Percentiles rank a stretch among this genome's conserved stretches.
Conservation (phyloP, 768 basidiomycete species). For the Pleurotus ostreatus region DNA sequence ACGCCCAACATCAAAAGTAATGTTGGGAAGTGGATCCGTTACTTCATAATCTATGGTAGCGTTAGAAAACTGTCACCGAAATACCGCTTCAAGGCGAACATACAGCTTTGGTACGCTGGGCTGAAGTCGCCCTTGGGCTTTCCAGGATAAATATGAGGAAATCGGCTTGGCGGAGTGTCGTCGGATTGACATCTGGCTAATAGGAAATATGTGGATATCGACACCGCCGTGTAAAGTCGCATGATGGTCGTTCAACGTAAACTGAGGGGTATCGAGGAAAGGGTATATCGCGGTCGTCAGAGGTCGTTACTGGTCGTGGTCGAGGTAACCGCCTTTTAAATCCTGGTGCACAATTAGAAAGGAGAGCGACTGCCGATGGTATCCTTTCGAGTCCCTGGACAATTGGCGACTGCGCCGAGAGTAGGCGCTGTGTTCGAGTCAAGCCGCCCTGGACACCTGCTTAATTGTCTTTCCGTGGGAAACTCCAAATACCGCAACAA, state of each 20-base stretch:
- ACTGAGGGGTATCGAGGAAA: constrained; percentile 4
- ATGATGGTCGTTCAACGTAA: constrained; percentile 18
- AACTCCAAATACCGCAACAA: not conserved
- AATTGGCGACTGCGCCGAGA: not conserved
- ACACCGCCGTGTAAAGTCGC: constrained; percentile 21
- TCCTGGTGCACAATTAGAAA: not conserved
- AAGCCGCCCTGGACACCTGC: not conserved
- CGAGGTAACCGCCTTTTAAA: not conserved
- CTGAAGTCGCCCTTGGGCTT: constrained; percentile 44
- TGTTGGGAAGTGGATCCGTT: constrained; percentile 50
- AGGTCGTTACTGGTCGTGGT: not conserved
- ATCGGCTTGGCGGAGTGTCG: constrained; percentile 35
- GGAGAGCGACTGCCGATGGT: not conserved
- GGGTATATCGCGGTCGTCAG: constrained; percentile 6
- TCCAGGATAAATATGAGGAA: constrained; percentile 44
- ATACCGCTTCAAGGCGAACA: constrained; percentile 13
- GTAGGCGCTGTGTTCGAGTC: not conserved
- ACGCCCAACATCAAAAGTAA: constrained; percentile 50
- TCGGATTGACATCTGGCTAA: constrained; percentile 12
- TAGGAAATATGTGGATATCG: constrained; percentile 18
- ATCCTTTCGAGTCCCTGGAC: not conserved
- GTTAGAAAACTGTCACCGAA: not conserved
- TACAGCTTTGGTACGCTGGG: constrained; percentile 62
- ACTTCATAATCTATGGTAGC: constrained; percentile 52
- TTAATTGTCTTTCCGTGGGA: not conserved